Evolutionary conservation across 2,329 filamentous ascomycete species (phyloP).

Genomic region (Aspergillus japonicus): DNA sequence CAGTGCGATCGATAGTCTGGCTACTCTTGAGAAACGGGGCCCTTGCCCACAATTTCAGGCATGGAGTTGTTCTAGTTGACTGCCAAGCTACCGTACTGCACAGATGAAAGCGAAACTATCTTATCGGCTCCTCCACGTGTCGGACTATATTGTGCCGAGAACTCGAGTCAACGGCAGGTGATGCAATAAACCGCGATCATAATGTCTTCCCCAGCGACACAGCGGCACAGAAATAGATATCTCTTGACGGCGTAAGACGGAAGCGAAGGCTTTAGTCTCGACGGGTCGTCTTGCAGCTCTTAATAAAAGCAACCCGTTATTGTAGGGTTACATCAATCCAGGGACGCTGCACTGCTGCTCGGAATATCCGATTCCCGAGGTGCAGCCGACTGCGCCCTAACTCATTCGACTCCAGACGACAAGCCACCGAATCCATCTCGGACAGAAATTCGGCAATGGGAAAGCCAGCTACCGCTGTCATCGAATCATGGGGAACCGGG

Average conservation of each 20-base stretch:
- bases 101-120: too few relatives aligned
- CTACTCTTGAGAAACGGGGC: too few relatives aligned
- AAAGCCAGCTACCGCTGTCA: not conserved
- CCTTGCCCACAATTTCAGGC: too few relatives aligned
- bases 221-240: not conserved
- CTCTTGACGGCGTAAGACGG: not conserved
- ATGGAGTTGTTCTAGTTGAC: too few relatives aligned
- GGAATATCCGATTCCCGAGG: not conserved
- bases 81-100: too few relatives aligned
- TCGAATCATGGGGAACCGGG: not conserved
- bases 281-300: not conserved
- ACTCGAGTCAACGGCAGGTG: not conserved
- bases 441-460: not conserved
- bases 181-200: not conserved
- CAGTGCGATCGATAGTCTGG: too few relatives aligned
- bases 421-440: not conserved
- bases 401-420: not conserved
- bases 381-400: not conserved
- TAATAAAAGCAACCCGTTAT: too few relatives aligned
- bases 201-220: too few relatives aligned
- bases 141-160: not conserved
- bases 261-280: not conserved
- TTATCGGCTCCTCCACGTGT: not conserved
- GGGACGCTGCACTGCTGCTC: not conserved
- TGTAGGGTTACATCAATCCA: not conserved